Evolutionary conservation across 129 eudicot species (phyloP).

Genomic region (Saussurea involucrata): DNA sequence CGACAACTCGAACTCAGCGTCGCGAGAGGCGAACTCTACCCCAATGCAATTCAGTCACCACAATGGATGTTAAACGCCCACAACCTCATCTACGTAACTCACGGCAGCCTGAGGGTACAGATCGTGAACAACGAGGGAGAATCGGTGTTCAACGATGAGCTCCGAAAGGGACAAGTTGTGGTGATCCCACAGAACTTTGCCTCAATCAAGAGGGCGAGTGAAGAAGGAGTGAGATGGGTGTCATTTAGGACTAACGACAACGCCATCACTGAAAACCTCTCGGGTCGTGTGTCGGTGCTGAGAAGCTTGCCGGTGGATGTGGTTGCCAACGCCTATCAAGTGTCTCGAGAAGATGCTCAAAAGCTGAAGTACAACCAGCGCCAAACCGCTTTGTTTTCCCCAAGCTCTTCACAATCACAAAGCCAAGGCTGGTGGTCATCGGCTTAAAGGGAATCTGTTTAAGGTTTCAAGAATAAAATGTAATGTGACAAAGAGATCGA

Average conservation of each 20-base stretch:
- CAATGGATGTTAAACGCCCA: constrained; percentile 65
- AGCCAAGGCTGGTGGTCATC: neutral
- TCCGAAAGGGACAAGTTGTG: constrained; percentile 50
- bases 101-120: constrained; percentile 54
- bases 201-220: constrained; percentile 50
- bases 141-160: constrained; percentile 50
- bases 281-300: constrained; percentile 63
- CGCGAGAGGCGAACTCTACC: constrained; percentile 52
- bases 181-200: constrained; percentile 69
- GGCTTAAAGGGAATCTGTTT: neutral
- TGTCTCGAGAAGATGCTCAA: constrained; percentile 50
- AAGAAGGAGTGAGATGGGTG: constrained; percentile 58
- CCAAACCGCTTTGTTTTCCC: neutral
- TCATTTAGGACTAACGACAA: constrained; percentile 66
- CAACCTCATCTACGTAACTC: constrained; percentile 41
- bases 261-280: constrained; percentile 53
- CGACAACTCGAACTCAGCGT: constrained; percentile 47
- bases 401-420: neutral
- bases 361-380: constrained; percentile 9
- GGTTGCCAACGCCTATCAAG: constrained; percentile 47
- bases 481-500: neutral
- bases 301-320: constrained; percentile 55
- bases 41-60: constrained; percentile 57
- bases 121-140: constrained; percentile 58
- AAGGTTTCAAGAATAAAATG: neutral